These are phyloP conservation scores for Acacia concinna DNA, from an alignment of 331 rosid genomes.

Conservation along the genomic window DNA sequence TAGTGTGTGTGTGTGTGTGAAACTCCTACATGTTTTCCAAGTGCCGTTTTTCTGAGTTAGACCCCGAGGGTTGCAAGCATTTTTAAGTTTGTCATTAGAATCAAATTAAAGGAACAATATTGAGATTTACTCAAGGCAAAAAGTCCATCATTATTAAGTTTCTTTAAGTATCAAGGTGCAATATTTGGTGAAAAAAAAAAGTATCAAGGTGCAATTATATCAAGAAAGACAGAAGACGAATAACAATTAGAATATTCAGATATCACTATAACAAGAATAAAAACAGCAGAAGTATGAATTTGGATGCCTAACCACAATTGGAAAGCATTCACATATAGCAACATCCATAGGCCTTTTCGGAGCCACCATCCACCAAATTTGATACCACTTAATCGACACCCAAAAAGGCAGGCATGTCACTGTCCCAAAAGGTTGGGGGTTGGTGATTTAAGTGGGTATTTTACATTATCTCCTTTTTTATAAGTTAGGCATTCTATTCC, in stretches of 20 bases:
- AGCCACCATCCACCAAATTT: background rate
- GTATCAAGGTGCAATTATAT: background rate
- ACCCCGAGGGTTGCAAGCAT: background rate
- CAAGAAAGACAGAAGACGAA: background rate
- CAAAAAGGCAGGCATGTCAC: background rate
- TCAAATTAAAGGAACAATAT: background rate
- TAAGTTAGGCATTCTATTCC: background rate
- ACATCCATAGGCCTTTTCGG: background rate
- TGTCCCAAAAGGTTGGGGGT: background rate
- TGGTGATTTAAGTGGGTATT: background rate
- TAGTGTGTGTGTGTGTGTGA: background rate
- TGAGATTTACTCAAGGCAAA: background rate
- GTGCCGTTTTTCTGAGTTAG: background rate
- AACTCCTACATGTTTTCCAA: background rate
- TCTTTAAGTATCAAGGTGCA: background rate
- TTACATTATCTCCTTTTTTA: background rate
- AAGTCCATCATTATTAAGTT: background rate
- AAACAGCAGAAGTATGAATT: background rate
- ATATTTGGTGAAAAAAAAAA: too few relatives aligned
- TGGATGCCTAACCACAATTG: background rate
- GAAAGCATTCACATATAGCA: background rate
- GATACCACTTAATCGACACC: background rate
- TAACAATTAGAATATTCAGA: background rate
- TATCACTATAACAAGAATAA: background rate
- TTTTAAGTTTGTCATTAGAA: constrained; percentile 5